Evolutionary conservation across 1,139 yeast species (phyloP), one percentile per base, ranked within the genome.

Genomic region (Magnusiomyces magnusii): DNA sequence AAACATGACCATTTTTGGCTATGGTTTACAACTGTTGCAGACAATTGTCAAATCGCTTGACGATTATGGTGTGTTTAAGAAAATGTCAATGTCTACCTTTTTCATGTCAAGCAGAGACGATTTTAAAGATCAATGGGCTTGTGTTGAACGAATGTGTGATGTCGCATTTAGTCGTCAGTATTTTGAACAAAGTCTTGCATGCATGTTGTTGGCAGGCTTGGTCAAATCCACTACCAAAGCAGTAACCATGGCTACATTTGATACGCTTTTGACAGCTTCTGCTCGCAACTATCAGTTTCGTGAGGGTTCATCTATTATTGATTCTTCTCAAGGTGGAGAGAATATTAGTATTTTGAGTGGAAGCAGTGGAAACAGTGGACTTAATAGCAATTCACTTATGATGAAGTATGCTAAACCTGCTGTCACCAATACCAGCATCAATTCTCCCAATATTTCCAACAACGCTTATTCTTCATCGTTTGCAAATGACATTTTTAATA

Each of bases 141-240:
- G 76, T 13, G 74, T 80, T 63, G 93, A 86, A 65, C 65, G 67
- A 0, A 61, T 75, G 21, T 79, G 79, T 55, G 76, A 74, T 2
- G 69, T 83, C 34, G 67, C 71, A 27, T 70, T 86, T 34, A 59
- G 62, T 24, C 60, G 49, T 0, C 76, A 75, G 2, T 84, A 81
- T 66, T 80, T 87, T 65, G 85, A 87, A 58, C 77, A 79, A 42
- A 77, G 83, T 28, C 69, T 88, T 25, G 73, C 84, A 54, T 77
- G 78, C 55, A 69, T 81, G 17, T 73, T 84, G 36, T 74, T 83
- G 1, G 84, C 81, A 66, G 96, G 96, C 0, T 73, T 88, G 59
- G 81, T 82, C 55, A 73, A 82, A 15, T 82, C 92, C 2, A 82
- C 81, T 58, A 78, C 87, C 28, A 80, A 82, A 60, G 80, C 80